A percentile compares a stretch with the other conserved stretches of the same genome.
Conservation (phyloP, 441 rosid genomes). For the Dalechampia spathulata region DNA sequence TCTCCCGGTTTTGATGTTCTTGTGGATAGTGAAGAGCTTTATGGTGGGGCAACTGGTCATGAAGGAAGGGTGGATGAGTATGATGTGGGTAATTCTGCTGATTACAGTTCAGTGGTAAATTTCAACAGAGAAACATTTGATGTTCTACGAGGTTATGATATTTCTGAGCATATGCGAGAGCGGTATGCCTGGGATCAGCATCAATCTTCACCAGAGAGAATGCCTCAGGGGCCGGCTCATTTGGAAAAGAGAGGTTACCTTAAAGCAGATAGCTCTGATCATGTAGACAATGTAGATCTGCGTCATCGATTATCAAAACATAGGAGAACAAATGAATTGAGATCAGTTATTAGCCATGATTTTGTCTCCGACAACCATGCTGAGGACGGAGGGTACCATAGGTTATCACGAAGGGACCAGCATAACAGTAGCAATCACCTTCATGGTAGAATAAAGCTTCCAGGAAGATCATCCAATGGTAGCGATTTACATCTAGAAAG, state of each 20-base stretch:
- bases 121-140: constrained; percentile 36
- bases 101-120: constrained; percentile 39
- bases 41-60: constrained; percentile 42
- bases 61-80: constrained; percentile 61
- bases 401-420: constrained; percentile 40
- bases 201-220: constrained; percentile 48
- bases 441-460: constrained; percentile 81
- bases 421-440: constrained; percentile 48
- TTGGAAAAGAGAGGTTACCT: constrained; percentile 40
- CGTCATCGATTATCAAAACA: constrained; percentile 65
- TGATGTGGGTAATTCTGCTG: constrained; percentile 38
- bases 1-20: constrained; percentile 99
- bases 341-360: constrained; percentile 61
- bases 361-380: constrained; percentile 32
- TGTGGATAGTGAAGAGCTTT: constrained; percentile 76
- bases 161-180: constrained; percentile 47
- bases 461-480: constrained; percentile 38
- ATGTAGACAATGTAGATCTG: constrained; percentile 46
- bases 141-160: constrained; percentile 38
- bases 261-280: constrained; percentile 47
- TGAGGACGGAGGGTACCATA: constrained; percentile 36
- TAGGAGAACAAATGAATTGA: constrained; percentile 56
- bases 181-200: constrained; percentile 55
- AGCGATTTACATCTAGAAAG: constrained; percentile 37
- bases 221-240: constrained; percentile 28